A percentile compares a stretch with the other conserved stretches of the same genome.
Evolutionary conservation across 2,329 filamentous ascomycete genomes (phyloP).

Genomic region (Xylaria sp.): DNA sequence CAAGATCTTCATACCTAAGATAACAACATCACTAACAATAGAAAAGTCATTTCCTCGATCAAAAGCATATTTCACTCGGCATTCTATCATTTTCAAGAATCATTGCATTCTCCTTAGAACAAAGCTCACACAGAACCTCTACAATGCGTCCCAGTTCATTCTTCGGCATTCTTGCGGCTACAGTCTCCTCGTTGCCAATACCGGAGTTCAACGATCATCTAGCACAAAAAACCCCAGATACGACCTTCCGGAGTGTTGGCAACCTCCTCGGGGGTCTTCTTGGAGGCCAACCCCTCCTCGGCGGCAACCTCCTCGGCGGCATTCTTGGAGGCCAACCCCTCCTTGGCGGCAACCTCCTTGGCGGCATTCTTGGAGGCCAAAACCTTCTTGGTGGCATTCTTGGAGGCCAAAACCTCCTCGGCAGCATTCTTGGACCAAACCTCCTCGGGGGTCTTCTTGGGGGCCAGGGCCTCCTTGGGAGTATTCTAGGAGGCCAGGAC

Average conservation of each 20-base stretch:
- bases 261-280: constrained; percentile 11
- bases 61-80: not conserved
- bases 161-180: constrained; percentile 31
- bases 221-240: constrained; percentile 22
- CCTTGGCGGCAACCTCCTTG: constrained; percentile 29
- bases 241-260: constrained; percentile 30
- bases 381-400: constrained; percentile 33
- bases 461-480: constrained; percentile 24
- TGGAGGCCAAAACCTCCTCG: not conserved
- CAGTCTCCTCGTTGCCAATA: constrained; percentile 34
- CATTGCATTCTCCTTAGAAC: not conserved
- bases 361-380: constrained; percentile 31
- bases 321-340: constrained; percentile 13
- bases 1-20: not conserved
- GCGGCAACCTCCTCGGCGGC: too few species aligned
- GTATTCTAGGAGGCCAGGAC: not conserved
- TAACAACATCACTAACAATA: constrained; percentile 14
- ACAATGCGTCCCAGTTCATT: constrained; percentile 42
- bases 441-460: constrained; percentile 29
- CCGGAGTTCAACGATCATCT: constrained; percentile 26
- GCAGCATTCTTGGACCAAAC: not conserved
- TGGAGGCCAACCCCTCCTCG: not conserved
- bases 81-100: constrained; percentile 1
- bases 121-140: constrained; percentile 1
- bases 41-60: not conserved